Conservation (phyloP, 257 asterid species). For the Coffea canephora region DNA sequence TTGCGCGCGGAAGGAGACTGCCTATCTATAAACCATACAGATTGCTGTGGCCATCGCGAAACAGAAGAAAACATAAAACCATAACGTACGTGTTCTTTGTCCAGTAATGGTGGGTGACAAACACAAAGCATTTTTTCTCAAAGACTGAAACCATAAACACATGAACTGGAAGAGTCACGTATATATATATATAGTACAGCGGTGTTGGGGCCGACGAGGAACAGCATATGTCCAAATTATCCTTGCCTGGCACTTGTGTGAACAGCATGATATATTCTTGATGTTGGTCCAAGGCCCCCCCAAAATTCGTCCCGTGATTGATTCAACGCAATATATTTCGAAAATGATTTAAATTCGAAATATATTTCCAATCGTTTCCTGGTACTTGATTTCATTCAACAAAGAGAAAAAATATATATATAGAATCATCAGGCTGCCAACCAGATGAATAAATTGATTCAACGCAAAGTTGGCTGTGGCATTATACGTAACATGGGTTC, state of each 20-base stretch:
- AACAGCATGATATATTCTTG: background rate
- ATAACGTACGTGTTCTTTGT: slow-evolving; percentile 13
- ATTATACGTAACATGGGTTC: background rate
- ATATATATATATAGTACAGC: too few relatives aligned
- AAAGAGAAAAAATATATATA: too few relatives aligned
- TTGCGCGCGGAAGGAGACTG: too few relatives aligned
- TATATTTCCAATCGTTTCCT: background rate
- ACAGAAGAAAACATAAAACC: background rate
- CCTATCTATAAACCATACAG: too few relatives aligned
- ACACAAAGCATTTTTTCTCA: slow-evolving; percentile 1
- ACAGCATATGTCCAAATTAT: background rate
- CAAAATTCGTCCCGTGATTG: background rate
- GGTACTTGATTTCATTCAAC: background rate
- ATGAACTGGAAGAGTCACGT: background rate
- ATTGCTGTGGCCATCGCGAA: background rate
- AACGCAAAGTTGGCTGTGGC: background rate
- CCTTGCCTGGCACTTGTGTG: slow-evolving; percentile 1
- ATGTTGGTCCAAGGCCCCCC: background rate
- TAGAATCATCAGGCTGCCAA: background rate
- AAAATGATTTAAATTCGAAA: too few relatives aligned
- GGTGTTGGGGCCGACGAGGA: background rate
- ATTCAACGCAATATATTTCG: background rate
- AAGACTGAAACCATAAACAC: background rate
- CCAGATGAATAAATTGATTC: background rate
- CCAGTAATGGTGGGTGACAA: slow-evolving; percentile 1